Base-by-base conservation (phyloP, 2,329 filamentous ascomycete species). In the Hawksworthiomyces lignivorus region DNA sequence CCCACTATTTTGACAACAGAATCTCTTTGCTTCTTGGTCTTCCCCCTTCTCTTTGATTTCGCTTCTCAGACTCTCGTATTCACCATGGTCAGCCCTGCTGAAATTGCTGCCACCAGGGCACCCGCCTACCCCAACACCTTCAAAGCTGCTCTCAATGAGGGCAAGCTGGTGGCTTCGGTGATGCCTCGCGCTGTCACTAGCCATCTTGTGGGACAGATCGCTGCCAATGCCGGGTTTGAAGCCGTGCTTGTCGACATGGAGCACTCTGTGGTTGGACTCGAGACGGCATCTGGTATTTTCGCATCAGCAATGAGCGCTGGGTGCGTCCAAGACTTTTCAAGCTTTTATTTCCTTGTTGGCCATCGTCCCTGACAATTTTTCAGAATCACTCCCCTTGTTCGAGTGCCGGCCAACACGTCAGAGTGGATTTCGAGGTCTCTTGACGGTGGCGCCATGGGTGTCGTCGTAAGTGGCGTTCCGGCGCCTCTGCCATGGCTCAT, bases 201-300 rank as follows among this genome's bases (percentile, higher is more conserved):
- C 26, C 36, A 38, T 19, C 27, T 26, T 7, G 18, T 38, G 17
- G 36, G 36, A 10, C 36, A 38, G 26, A 30, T 38, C 15, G 36
- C 36, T 10, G 36, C 36, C 36, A 38, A 38, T 14, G 24, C 36
- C 5, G 36, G 36, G 14, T 38, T 38, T 17, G 22, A 38, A 15
- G 36, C 36, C 26, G 36, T 38, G 15, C 29, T 38, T 24, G 36
- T 38, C 18, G 36, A 38, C 26, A 38, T 38, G 36, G 36, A 38
- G 27, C 36, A 38, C 26, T 38, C 36, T 9, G 36, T 22, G 3
- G 36, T 38, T 11, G 36, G 36, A 4, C 36, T 38, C 2, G 36
- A 38, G 36, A 38, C 36, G 17, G 36, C 36, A 2, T 29, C 36
- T 15, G 36, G 36, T 19, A 26, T 38, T 12, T 38, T 38, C 28